Evolutionary conservation across 805 yeast species (phyloP), one percentile per base, ranked within the genome.

Genomic region (Teunomyces atbi): DNA sequence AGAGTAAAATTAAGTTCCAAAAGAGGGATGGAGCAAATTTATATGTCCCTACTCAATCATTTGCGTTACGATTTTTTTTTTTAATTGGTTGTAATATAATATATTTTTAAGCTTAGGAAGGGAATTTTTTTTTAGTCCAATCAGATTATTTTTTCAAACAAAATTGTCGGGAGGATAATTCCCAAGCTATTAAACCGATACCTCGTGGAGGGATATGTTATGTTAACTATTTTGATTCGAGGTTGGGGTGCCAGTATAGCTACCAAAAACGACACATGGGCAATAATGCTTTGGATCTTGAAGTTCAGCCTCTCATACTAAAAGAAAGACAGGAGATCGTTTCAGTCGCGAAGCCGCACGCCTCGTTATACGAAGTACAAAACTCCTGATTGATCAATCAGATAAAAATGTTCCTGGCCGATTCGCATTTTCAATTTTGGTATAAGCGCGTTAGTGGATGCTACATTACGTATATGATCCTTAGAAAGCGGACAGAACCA

Each of bases 361-460:
- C 20, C 34, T 20, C 42, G 30, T 27, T 18, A 19, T 40, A 15
- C 32, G 20, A 28, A 19, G 33, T 18, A 28, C 27, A 15, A 13
- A 28, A 26, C 42, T 12, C n/a, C 39, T 15, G n/a, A 32, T 38
- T 44, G 47, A 44, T 44, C 42, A 40, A 44, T 36, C 39, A 30
- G 47, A 44, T 44, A 44, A 44, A 43, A 38, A 12, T 29, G 30
- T 40, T 40, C 32, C 39, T 29, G 18, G 37, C 44, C 44, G 44
- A 41, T 20, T 41, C 44, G 44, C 42, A 40, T 26, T 26, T 40
- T 12, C 27, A 36, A 18, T 11, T 36, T 20, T 13, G 13, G 18
- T 6, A n/a, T 10, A 19, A 30, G 33, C 18, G 19, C 20, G 27
- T 40, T 16, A 39, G 26, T 36, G 23, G 40, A 8, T 23, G 16